Base-by-base conservation (phyloP, 2,329 filamentous ascomycete genomes). In the Monilinia fructicola region DNA sequence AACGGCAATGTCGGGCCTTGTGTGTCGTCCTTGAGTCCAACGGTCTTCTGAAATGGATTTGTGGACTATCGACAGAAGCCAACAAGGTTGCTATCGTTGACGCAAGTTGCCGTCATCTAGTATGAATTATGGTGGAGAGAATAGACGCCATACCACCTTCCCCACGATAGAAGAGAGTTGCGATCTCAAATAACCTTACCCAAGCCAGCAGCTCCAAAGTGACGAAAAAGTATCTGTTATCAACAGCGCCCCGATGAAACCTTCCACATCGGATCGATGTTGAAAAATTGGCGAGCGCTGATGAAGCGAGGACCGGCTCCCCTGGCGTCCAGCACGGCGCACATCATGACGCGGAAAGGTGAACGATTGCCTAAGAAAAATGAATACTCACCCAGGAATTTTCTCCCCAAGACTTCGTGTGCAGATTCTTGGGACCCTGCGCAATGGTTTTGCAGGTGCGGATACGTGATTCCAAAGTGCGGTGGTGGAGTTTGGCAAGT, bases 401-500 rank as follows among this genome's bases (percentile, higher is more conserved):
- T 53, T 14, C 23, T 28, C 16, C 46, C 9, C 18, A 65, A 44
- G 12, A 65, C 23, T 53, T 65, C 14, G 35, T 26, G 3, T 1
- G 12, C 21, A 31, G 26, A 40, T 50, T 23, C 11, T 11, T 31
- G 26, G 28, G 18, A 60, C 52, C 23, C 38, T 5, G 14, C 16
- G 3, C 46, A 65, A 38, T 6, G 2, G 21, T 61, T 61, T 65
- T 38, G 10, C 46, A 23, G 42, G 12, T 26, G 35, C 35, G 4
- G 9, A 44, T 31, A 53, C 21, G 18, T 60, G 26, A 21, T 52
- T 52, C 28, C 12, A 18, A 21, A 23, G 21, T 65, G 38, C 31
- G 18, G 26, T 54, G 46, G 46, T 46, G 26, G 64, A 65, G 31
- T 53, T 65, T 35, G 53, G 64, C 46, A 65, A 53, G 35, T 60